Evolutionary conservation across 768 basidiomycete genomes (phyloP), one percentile per base, ranked within the genome.

Genomic region (Panaeolus papilionaceus): DNA sequence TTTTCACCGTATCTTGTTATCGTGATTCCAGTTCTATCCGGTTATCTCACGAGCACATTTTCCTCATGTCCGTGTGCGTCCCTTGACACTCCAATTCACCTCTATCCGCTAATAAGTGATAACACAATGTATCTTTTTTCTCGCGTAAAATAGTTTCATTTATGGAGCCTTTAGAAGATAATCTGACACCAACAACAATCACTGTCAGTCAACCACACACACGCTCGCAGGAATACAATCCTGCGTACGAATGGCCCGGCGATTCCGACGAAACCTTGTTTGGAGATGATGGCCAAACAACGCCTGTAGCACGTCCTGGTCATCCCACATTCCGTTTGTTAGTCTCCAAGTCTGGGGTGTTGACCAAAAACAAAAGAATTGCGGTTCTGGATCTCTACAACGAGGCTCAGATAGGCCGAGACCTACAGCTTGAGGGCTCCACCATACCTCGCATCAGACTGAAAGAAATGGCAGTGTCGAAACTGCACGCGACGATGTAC

Each of bases 391-490:
- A 85, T 70, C 78, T 85, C 4, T 87, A 88, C 72, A 77, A 83
- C 10, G 89, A 93, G 75, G 81, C 89, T 4, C 89, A 94, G 71
- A 81, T 95, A 67, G 94, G 94, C 16, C 84, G 94, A 40, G 94
- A 95, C 75, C 76, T 83, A 47, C 81, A 87, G 1, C 78, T 84
- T 2, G 68, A 79, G 44, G 88, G 86, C 11, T 83, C 81, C 28
- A 78, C 79, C 11, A 87, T 78, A 4, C 90, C 92, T 11, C 84
- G 89, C 37, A 81, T 95, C 64, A 87, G 94, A 54, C 78, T 95
- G 40, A 93, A 91, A 77, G 93, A 95, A 79, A 91, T 95, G 89
- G 85, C 86, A 68, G 92, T 94, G 11, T 93, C 92, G 2, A 95
- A 94, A 77, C 70, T 91, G 64, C 94, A 95, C 73, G 90, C 92